These are phyloP conservation scores for Fusarium proliferatum DNA, from an alignment of 2,329 filamentous ascomycete species.

Conservation along the genomic window DNA sequence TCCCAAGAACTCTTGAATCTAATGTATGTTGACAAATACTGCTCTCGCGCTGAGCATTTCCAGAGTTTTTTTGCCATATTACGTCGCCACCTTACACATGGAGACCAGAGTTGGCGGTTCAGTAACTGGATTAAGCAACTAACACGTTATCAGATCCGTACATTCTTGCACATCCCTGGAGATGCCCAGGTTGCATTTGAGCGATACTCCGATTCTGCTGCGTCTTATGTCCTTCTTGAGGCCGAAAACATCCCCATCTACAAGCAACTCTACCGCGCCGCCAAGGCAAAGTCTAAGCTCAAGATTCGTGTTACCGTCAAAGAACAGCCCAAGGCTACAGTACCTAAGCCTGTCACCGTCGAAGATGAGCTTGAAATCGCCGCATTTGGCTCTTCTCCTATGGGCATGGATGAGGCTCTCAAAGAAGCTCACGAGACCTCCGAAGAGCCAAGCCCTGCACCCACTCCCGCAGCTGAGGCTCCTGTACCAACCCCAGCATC, in stretches of 20 bases:
- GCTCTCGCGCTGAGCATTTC: background rate
- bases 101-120: background rate
- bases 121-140: background rate
- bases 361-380: conserved; percentile 61
- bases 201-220: conserved; percentile 94
- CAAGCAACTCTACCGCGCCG: conserved; percentile 95
- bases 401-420: conserved; percentile 26
- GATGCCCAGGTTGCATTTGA: conserved; percentile 72
- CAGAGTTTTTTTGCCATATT: background rate
- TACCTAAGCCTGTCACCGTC: conserved; percentile 58
- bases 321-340: conserved; percentile 37
- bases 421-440: conserved; percentile 28
- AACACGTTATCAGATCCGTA: conserved; percentile 49
- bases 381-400: conserved; percentile 8
- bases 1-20: conserved; percentile 76
- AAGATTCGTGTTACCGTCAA: conserved; percentile 78
- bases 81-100: background rate
- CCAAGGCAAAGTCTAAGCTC: conserved; percentile 98
- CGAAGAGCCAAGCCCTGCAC: conserved; percentile 25
- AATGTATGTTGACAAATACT: conserved; percentile 73
- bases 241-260: conserved; percentile 83
- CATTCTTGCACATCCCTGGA: conserved; percentile 50
- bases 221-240: conserved; percentile 82
- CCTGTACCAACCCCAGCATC: conserved; percentile 33
- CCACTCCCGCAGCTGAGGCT: conserved; percentile 33